Percentiles rank a stretch among this genome's conserved stretches.
These are phyloP conservation scores for Penicillium capsulatum DNA, from an alignment of 2,329 filamentous ascomycete genomes.

Conservation along the genomic window DNA sequence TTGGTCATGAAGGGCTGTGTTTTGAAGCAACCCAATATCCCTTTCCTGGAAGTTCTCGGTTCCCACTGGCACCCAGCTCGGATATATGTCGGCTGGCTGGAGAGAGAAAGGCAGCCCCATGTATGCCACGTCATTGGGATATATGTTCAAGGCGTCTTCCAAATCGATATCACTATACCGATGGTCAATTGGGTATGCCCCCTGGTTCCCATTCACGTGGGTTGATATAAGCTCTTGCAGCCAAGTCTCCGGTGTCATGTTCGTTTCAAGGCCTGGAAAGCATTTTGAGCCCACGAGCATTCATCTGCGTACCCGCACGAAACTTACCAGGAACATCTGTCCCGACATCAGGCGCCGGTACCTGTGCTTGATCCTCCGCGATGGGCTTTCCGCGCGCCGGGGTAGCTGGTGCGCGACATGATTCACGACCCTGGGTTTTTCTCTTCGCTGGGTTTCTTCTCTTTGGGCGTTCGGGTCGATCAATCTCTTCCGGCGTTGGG, in stretches of 20 bases:
- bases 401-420: no score
- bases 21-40: conserved; percentile 1
- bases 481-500: neutral
- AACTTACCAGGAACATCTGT: no score
- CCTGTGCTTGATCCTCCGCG: neutral
- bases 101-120: neutral
- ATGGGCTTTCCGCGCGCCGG: no score
- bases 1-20: neutral
- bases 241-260: conserved; percentile 27
- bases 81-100: neutral
- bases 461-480: conserved; percentile 3
- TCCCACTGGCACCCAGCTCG: neutral
- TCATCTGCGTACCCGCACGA: neutral
- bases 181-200: neutral
- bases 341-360: no score
- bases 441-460: conserved; percentile 4
- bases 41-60: neutral
- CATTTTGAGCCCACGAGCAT: neutral
- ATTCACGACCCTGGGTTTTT: neutral
- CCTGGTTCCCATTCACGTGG: conserved; percentile 2
- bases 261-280: conserved; percentile 7
- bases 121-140: conserved; percentile 2
- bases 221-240: conserved; percentile 27
- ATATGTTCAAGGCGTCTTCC: conserved; percentile 3
- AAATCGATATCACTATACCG: conserved; percentile 4